Evolutionary conservation across 2,329 filamentous ascomycete genomes (phyloP).

Genomic region (Alternaria sp.): DNA sequence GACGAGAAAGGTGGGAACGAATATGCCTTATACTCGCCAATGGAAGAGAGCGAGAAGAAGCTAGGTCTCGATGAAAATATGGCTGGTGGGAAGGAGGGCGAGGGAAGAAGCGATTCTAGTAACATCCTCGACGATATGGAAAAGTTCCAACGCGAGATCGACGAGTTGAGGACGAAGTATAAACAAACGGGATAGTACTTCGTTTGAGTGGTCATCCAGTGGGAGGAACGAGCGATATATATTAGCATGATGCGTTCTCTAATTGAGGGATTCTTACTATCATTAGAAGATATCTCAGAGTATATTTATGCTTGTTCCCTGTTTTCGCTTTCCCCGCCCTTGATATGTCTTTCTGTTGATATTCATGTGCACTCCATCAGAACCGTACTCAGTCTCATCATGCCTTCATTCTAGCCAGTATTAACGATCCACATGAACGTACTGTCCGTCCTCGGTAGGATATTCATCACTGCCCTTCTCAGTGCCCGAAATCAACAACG

Average conservation of each 20-base stretch:
- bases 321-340: neutral
- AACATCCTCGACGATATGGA: slow-evolving; percentile 50
- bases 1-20: slow-evolving; percentile 27
- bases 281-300: neutral
- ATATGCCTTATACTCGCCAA: slow-evolving; percentile 33
- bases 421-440: neutral
- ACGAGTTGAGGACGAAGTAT: slow-evolving; percentile 43
- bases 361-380: neutral
- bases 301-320: neutral
- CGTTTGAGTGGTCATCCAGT: neutral
- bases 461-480: neutral
- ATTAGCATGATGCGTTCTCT: neutral
- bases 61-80: slow-evolving; percentile 7
- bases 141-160: slow-evolving; percentile 48
- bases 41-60: slow-evolving; percentile 32
- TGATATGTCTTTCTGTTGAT: neutral
- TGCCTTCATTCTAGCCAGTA: neutral
- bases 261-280: neutral
- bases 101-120: slow-evolving; percentile 21
- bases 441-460: neutral
- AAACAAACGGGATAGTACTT: slow-evolving; percentile 11
- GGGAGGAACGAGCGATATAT: neutral
- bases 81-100: neutral
- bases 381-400: neutral
- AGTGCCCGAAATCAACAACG: neutral